phyloP scores from a whole-genome alignment of 345 rosid genomes.

The Anacardium occidentale region DNA sequence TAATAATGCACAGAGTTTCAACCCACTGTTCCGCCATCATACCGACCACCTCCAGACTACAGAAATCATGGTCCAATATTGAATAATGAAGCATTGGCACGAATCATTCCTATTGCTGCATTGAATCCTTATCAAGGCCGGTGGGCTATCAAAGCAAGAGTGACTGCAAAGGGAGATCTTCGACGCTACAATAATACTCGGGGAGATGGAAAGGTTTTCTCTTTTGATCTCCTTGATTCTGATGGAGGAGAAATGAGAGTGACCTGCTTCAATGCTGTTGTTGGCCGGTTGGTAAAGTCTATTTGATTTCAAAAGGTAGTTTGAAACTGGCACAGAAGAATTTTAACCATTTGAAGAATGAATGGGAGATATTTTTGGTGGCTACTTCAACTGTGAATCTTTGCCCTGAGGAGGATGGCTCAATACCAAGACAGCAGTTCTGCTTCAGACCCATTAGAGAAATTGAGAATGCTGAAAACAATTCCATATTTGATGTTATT shows the following conservation, averaged over 20 bases:
- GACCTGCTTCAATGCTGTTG: conserved; percentile 86
- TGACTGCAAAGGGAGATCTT: conserved; percentile 87
- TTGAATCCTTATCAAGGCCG: conserved; percentile 88
- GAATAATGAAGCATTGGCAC: conserved; percentile 89
- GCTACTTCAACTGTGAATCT: conserved; percentile 73
- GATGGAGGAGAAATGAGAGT: conserved; percentile 90
- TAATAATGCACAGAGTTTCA: conserved; percentile 42
- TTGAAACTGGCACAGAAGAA: conserved; percentile 85
- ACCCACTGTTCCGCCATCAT: conserved; percentile 74
- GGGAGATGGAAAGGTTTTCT: conserved; percentile 92
- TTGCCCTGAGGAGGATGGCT: conserved; percentile 75
- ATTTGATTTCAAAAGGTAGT: conserved; percentile 80
- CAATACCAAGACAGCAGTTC: conserved; percentile 85
- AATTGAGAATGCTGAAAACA: conserved; percentile 74
- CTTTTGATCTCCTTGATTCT: conserved; percentile 88
- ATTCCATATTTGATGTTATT: conserved; percentile 69
- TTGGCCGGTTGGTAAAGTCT: conserved; percentile 76
- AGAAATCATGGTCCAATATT: conserved; percentile 69
- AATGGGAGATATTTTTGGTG: conserved; percentile 86
- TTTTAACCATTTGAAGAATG: conserved; percentile 90
- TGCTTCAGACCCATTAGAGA: conserved; percentile 78
- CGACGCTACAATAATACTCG: conserved; percentile 83
- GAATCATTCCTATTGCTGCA: conserved; percentile 76
- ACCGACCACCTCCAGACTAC: conserved; percentile 75
- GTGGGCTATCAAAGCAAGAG: conserved; percentile 93